Percentiles rank a stretch among this genome's conserved stretches.
Evolutionary conservation across 257 asterid genomes (phyloP).

Genomic region (Ilex asprella): DNA sequence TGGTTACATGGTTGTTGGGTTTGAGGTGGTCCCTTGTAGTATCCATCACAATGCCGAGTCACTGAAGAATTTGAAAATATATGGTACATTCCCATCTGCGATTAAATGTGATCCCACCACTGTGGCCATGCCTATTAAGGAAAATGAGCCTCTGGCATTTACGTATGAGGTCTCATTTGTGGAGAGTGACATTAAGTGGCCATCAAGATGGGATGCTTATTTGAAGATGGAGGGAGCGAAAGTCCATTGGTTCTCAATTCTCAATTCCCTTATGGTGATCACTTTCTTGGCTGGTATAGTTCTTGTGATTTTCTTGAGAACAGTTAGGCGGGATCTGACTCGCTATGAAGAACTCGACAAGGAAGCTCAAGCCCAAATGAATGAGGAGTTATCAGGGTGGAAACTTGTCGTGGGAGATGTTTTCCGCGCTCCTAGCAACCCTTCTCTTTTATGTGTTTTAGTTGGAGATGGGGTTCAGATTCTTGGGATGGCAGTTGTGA

Average conservation of each 20-base stretch:
- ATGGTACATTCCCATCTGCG: slow-evolving; percentile 47
- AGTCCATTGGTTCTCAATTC: slow-evolving; percentile 91
- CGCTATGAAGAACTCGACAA: slow-evolving; percentile 81
- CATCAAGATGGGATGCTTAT: slow-evolving; percentile 93
- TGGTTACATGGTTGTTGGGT: slow-evolving; percentile 87
- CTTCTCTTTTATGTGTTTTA: slow-evolving; percentile 77
- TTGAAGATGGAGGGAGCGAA: slow-evolving; percentile 91
- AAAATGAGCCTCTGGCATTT: slow-evolving; percentile 60
- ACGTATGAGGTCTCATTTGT: slow-evolving; percentile 68
- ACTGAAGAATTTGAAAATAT: slow-evolving; percentile 51
- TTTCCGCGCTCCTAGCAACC: slow-evolving; percentile 65
- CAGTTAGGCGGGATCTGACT: slow-evolving; percentile 76
- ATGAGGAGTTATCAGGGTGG: slow-evolving; percentile 92
- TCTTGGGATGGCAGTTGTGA: slow-evolving; percentile 82
- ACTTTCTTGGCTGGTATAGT: slow-evolving; percentile 91
- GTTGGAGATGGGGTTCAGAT: slow-evolving; percentile 89
- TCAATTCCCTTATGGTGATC: slow-evolving; percentile 84
- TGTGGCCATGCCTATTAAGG: slow-evolving; percentile 60
- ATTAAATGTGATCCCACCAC: slow-evolving; percentile 63
- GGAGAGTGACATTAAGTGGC: slow-evolving; percentile 90
- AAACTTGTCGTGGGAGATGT: slow-evolving; percentile 84
- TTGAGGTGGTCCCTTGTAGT: slow-evolving; percentile 85
- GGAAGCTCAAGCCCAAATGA: slow-evolving; percentile 93
- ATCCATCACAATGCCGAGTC: slow-evolving; percentile 47
- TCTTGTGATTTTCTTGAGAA: slow-evolving; percentile 77